Evolutionary conservation across 495 filamentous ascomycete species (phyloP).

Genomic region (Daldinia loculata): DNA sequence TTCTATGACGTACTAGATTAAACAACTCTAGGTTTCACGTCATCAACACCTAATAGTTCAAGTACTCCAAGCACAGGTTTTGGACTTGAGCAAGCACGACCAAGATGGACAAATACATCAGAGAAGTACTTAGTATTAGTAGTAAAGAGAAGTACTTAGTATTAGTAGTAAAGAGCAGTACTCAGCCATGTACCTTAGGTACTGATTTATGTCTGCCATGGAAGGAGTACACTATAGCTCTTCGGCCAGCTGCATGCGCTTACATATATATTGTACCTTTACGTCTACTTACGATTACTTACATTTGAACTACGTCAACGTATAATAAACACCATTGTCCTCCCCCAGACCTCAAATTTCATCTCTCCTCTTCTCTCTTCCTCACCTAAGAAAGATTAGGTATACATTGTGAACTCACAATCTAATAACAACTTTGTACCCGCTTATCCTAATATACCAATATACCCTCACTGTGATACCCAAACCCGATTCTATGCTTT

Average conservation of each 20-base stretch:
- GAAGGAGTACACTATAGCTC: neutral
- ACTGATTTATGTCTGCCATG: too few species aligned
- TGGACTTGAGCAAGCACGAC: conserved; percentile 12
- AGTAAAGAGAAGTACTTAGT: neutral
- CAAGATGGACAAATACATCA: conserved; percentile 1
- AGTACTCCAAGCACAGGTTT: neutral
- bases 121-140: conserved; percentile 7
- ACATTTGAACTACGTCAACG: conserved; percentile 36
- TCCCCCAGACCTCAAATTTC: conserved; percentile 2
- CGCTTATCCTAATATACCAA: conserved; percentile 21
- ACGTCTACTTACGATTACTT: neutral
- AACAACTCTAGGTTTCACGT: conserved; percentile 29
- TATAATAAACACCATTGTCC: conserved; percentile 35
- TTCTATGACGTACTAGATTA: conserved; percentile 38
- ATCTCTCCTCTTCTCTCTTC: conserved; percentile 5
- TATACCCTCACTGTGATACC: conserved; percentile 30
- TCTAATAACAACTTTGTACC: conserved; percentile 22
- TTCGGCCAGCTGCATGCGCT: conserved; percentile 35
- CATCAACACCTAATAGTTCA: conserved; percentile 29
- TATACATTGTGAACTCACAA: conserved; percentile 12
- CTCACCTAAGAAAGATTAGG: neutral
- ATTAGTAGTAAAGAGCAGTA: neutral
- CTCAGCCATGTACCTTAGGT: conserved; percentile 12
- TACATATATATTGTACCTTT: neutral
- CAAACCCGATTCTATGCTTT: conserved; percentile 12